These are phyloP conservation scores for Eucalyptus curtisii DNA, from an alignment of 345 rosid species.

Conservation along the genomic window DNA sequence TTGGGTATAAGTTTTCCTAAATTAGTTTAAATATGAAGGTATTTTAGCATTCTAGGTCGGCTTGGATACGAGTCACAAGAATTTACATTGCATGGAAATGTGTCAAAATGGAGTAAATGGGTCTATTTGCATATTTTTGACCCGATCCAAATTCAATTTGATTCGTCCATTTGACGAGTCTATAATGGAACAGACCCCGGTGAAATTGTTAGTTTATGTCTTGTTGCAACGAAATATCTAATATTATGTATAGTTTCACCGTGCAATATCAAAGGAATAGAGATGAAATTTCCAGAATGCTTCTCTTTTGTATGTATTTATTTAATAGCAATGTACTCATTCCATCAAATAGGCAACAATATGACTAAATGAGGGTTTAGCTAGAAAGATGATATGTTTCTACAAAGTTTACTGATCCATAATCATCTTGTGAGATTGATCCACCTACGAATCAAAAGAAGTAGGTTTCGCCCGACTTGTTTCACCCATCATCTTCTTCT, in stretches of 20 bases:
- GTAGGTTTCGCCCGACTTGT: rapidly evolving
- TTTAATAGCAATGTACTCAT: neutral
- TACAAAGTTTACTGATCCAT: too few relatives aligned
- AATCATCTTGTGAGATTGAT: neutral
- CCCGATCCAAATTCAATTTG: rapidly evolving
- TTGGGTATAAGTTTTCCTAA: too few relatives aligned
- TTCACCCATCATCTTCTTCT: neutral
- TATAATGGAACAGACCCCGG: rapidly evolving
- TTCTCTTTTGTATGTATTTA: neutral
- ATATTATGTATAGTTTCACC: too few relatives aligned
- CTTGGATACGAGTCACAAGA: rapidly evolving
- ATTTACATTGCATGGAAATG: neutral
- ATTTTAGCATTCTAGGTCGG: neutral
- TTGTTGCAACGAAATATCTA: neutral
- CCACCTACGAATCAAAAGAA: neutral
- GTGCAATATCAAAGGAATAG: too few relatives aligned
- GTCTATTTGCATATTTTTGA: too few relatives aligned
- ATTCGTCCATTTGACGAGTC: neutral
- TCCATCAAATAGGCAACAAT: neutral
- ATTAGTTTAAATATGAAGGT: too few relatives aligned
- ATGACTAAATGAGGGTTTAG: neutral
- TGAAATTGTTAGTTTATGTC: too few relatives aligned
- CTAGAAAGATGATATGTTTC: neutral
- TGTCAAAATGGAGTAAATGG: too few relatives aligned
- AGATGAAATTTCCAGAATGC: neutral